phyloP scores from a whole-genome alignment of 768 basidiomycete species.

The Fomitopsis serialis region DNA sequence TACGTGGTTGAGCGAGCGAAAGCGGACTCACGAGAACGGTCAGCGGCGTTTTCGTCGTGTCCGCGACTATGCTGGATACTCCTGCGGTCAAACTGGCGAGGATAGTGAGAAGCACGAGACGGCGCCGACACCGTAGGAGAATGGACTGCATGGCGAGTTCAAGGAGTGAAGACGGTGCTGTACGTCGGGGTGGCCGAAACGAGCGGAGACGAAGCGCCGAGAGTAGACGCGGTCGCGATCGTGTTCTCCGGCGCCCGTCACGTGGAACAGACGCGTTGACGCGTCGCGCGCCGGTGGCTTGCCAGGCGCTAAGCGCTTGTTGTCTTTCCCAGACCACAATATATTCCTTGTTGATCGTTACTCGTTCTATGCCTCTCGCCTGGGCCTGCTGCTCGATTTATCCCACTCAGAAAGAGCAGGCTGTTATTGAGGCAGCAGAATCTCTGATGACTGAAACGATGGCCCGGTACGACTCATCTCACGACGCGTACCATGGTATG shows the following conservation, averaged over 20 bases:
- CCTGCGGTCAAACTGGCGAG: slow-evolving; percentile 14
- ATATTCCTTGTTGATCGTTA: no score
- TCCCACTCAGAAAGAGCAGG: slow-evolving; percentile 47
- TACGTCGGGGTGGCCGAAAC: background rate
- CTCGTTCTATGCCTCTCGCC: no score
- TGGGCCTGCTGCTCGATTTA: slow-evolving; percentile 25
- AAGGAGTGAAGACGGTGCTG: background rate
- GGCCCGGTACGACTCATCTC: slow-evolving; percentile 76
- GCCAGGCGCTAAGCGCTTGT: no score
- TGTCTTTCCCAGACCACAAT: no score
- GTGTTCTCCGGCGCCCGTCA: background rate
- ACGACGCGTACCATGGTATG: slow-evolving; percentile 75
- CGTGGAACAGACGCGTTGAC: background rate
- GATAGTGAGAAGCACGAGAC: slow-evolving; percentile 16
- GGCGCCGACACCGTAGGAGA: slow-evolving; percentile 9
- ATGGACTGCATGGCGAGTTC: slow-evolving; percentile 7
- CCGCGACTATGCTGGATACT: slow-evolving; percentile 6
- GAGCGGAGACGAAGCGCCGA: background rate
- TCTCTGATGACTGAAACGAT: slow-evolving; percentile 67
- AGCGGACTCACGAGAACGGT: slow-evolving; percentile 18
- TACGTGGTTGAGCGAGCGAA: background rate
- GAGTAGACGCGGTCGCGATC: background rate
- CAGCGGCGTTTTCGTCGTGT: slow-evolving; percentile 10
- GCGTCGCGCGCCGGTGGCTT: background rate
- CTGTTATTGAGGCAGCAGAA: slow-evolving; percentile 53